Evolutionary conservation across 345 rosid species (phyloP).

Genomic region (Microcos paniculata): DNA sequence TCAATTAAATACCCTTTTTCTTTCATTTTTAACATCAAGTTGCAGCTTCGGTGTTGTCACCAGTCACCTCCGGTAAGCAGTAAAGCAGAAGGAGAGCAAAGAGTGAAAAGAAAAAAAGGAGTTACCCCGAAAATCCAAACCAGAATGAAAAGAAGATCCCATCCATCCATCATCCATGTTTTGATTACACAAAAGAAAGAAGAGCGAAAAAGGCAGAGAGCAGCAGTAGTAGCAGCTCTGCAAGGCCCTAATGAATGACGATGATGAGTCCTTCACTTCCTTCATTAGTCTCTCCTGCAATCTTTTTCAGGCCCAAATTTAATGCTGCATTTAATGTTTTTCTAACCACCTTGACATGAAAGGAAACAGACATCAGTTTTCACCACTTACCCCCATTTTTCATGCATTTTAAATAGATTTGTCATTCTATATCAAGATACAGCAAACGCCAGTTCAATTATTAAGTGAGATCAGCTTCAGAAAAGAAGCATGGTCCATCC

Average conservation of each 20-base stretch:
- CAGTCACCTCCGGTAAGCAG: not conserved
- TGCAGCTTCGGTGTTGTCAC: not conserved
- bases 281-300: not conserved
- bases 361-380: slow-evolving; percentile 12
- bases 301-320: slow-evolving; percentile 6
- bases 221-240: no score
- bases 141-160: not conserved
- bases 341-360: not conserved
- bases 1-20: not conserved
- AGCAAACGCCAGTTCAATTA: not conserved
- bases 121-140: not conserved
- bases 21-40: not conserved
- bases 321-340: slow-evolving; percentile 16
- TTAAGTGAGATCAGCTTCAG: slow-evolving; percentile 6
- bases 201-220: not conserved
- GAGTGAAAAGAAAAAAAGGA: not conserved
- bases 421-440: not conserved
- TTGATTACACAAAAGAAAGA: not conserved
- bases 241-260: no score
- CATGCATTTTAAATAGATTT: not conserved
- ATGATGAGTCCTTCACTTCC: not conserved
- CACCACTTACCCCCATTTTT: not conserved
- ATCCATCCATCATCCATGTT: not conserved
- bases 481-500: slow-evolving; percentile 3
- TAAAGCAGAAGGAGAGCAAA: not conserved